Base-by-base conservation (phyloP, 2,329 filamentous ascomycete genomes). In the Amauroascus niger region DNA sequence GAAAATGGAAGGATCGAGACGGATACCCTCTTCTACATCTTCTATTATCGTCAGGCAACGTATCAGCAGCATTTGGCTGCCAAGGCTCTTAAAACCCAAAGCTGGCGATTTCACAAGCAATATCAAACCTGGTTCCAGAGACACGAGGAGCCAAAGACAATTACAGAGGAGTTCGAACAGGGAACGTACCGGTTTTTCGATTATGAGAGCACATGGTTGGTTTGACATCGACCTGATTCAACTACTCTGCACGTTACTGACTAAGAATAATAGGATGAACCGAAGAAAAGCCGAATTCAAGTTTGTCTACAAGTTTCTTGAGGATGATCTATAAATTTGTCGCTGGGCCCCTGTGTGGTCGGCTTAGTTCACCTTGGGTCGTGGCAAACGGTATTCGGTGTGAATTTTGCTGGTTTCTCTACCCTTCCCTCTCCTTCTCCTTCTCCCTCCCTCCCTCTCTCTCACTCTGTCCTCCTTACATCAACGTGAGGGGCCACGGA, bases 101-200 rank as follows among this genome's bases (percentile, higher is more conserved):
- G 90, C 71, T 98, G 93, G 93, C 81, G 93, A 54, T 98, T 98
- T 69, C 93, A 98, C 74, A 98, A 98, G 76, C 93, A 97, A 70
- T 98, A 98, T 67, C 93, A 95, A 71, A 98, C 93, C 1, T 98
- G 93, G 93, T 98, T 98, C 66, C 93, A 98, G 71, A 81, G 93
- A 49, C 93, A 98, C 62, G 93, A 98, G 67, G 93, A 98, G 74
- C 93, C 93, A 16, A 98, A 98, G 77, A 90, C 84, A 63, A 98
- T 98, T 65, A 97, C 93, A 0, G 93, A 98, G 71, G 93, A 98
- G 72, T 97, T 88, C 67, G 93, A 98, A 74, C 93, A 98, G 72
- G 93, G 93, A 58, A 98, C 93, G 22, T 98, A 98, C 75, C 84
- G 93, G 49, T 98, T 98, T 77, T 98, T 98, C 71, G 93, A 98